These are phyloP conservation scores for Parathielavia appendiculata DNA, from an alignment of 495 filamentous ascomycete genomes.

Conservation along the genomic window DNA sequence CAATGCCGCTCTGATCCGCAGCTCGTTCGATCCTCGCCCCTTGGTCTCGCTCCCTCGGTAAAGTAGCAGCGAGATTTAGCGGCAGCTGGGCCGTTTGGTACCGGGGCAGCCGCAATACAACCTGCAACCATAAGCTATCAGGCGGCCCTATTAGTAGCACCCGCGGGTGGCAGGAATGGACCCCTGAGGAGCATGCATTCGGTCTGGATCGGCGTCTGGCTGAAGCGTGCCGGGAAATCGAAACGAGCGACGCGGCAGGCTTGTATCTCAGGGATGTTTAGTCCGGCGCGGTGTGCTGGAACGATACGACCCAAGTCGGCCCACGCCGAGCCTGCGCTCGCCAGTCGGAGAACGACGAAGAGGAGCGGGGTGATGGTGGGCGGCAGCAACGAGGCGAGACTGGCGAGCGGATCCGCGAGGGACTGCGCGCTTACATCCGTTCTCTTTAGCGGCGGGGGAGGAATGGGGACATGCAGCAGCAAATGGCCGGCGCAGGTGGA, in stretches of 20 bases:
- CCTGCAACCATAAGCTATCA: slow-evolving; percentile 26
- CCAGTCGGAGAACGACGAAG: slow-evolving; percentile 2
- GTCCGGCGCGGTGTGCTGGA: slow-evolving; percentile 5
- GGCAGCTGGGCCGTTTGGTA: slow-evolving; percentile 29
- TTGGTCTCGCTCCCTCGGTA: slow-evolving; percentile 7
- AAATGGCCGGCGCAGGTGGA: not conserved
- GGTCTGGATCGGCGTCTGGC: slow-evolving; percentile 14
- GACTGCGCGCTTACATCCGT: slow-evolving; percentile 19
- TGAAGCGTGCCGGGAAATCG: slow-evolving; percentile 22
- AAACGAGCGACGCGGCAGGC: slow-evolving; percentile 17
- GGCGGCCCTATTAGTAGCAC: slow-evolving; percentile 31
- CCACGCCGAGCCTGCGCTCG: not conserved
- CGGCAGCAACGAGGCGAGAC: slow-evolving; percentile 9
- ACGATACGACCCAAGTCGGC: not conserved
- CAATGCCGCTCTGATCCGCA: slow-evolving; percentile 30
- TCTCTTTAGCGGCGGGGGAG: slow-evolving; percentile 1
- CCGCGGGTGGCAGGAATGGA: slow-evolving; percentile 22
- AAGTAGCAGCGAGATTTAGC: slow-evolving; percentile 9
- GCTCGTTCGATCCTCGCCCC: slow-evolving; percentile 11
- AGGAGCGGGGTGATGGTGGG: not conserved
- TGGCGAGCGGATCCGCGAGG: slow-evolving; percentile 12
- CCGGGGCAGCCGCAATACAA: slow-evolving; percentile 25
- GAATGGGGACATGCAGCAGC: slow-evolving; percentile 12
- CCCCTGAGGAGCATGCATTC: slow-evolving; percentile 14
- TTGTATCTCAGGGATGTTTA: slow-evolving; percentile 1